These are phyloP conservation scores for Pythium oligandrum DNA, from an alignment of 352 stramenopile genomes.

Conservation along the genomic window DNA sequence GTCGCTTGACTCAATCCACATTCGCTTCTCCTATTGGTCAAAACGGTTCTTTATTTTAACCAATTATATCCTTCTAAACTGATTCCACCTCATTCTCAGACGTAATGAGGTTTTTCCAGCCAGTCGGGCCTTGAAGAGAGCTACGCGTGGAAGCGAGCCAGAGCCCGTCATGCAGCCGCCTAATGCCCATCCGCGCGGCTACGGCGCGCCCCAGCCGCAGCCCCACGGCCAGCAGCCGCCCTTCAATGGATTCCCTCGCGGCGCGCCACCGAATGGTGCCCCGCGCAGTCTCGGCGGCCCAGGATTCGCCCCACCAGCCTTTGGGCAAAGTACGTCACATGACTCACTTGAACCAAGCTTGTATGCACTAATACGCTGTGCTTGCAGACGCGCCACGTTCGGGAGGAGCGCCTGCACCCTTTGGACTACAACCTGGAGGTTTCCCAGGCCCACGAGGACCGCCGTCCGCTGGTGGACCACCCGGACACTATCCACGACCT, in stretches of 20 bases:
- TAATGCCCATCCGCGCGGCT: slow-evolving; percentile 11
- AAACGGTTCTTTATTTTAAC: too few relatives aligned
- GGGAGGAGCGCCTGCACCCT: not conserved
- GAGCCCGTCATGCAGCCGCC: slow-evolving; percentile 11
- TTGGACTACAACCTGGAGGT: slow-evolving; percentile 3
- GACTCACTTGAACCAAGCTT: not conserved
- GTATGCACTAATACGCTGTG: not conserved
- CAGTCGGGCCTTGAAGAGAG: not conserved
- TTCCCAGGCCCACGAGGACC: slow-evolving; percentile 10
- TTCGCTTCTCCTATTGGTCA: too few relatives aligned
- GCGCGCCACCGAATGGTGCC: not conserved
- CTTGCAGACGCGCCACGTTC: not conserved
- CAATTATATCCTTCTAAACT: not conserved
- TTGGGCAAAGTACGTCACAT: not conserved
- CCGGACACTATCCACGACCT: slow-evolving; percentile 9
- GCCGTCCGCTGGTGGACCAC: slow-evolving; percentile 9
- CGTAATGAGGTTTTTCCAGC: not conserved
- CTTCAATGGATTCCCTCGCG: slow-evolving; percentile 3
- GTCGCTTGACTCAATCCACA: too few relatives aligned
- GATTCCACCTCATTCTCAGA: not conserved
- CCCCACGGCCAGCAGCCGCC: slow-evolving; percentile 1
- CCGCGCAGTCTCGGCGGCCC: slow-evolving; percentile 3
- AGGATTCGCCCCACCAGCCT: not conserved
- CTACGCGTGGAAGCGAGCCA: not conserved
- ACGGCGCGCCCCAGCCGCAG: slow-evolving; percentile 3